Evolutionary conservation across 2,329 filamentous ascomycete species (phyloP).

Genomic region (Ascochyta fabae): DNA sequence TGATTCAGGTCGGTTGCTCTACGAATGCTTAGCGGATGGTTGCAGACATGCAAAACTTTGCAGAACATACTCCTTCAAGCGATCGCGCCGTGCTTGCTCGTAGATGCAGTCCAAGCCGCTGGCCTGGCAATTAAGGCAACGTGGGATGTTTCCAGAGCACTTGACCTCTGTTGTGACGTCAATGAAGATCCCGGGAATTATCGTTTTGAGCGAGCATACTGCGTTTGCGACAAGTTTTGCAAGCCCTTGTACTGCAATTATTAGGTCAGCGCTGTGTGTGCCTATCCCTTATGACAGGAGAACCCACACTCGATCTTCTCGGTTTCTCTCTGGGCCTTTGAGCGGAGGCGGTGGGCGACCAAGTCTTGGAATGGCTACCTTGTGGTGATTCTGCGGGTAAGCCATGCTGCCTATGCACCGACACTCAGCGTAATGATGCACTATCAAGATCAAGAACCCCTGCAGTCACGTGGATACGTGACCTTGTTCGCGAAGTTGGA

Average conservation of each 20-base stretch:
- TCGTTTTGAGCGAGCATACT: constrained; percentile 14
- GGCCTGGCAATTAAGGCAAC: constrained; percentile 26
- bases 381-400: constrained; percentile 1
- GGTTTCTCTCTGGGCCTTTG: constrained; percentile 8
- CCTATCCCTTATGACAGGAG: not conserved
- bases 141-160: constrained; percentile 33
- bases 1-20: constrained; percentile 34
- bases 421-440: not conserved
- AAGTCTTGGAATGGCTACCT: constrained; percentile 25
- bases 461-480: not conserved
- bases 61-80: constrained; percentile 29
- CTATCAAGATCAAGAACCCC: not conserved
- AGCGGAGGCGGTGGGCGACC: constrained; percentile 15
- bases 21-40: not conserved
- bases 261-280: not conserved
- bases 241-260: constrained; percentile 25
- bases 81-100: constrained; percentile 33
- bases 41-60: not conserved
- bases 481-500: too few species aligned
- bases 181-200: not conserved
- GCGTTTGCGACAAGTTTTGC: constrained; percentile 32
- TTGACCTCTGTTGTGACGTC: constrained; percentile 24
- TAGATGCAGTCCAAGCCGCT: constrained; percentile 26
- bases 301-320: constrained; percentile 31
- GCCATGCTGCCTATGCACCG: not conserved